These are phyloP conservation scores for Coelastrella sp. DNA, from an alignment of 139 green algal species.

Conservation along the genomic window DNA sequence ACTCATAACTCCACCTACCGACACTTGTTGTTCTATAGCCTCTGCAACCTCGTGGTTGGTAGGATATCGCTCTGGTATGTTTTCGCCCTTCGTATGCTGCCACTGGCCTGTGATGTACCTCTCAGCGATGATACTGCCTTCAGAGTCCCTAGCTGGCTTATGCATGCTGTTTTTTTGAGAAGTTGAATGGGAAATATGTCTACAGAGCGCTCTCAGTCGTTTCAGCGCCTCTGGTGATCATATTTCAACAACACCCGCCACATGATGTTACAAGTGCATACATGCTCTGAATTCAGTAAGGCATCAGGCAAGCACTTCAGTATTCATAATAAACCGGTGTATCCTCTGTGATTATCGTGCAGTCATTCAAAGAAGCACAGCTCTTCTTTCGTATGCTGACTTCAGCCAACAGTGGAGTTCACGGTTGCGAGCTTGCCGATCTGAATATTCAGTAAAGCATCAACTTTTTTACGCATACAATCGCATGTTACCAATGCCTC, in stretches of 20 bases:
- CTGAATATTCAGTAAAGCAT: no score
- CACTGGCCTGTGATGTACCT: conserved; percentile 56
- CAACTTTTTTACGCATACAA: no score
- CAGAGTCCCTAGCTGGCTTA: background rate
- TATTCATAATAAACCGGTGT: no score
- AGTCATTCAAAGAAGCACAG: no score
- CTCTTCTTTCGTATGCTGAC: no score
- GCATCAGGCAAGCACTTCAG: no score
- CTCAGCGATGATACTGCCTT: conserved; percentile 52
- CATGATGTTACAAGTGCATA: background rate
- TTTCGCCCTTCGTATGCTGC: conserved; percentile 41
- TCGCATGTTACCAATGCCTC: no score
- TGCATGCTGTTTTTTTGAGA: background rate
- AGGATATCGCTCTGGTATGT: conserved; percentile 51
- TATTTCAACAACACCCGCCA: background rate
- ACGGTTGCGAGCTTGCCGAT: no score
- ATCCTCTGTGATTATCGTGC: no score
- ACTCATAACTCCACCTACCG: conserved; percentile 46
- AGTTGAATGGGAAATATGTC: background rate
- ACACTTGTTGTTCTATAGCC: conserved; percentile 74
- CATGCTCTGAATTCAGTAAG: background rate
- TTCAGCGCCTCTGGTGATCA: no score
- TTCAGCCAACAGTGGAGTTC: no score
- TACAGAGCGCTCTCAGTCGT: no score
- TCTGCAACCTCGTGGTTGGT: conserved; percentile 73